phyloP scores from a whole-genome alignment of 2,329 filamentous ascomycete species.

The Diaporthe citriasiana region DNA sequence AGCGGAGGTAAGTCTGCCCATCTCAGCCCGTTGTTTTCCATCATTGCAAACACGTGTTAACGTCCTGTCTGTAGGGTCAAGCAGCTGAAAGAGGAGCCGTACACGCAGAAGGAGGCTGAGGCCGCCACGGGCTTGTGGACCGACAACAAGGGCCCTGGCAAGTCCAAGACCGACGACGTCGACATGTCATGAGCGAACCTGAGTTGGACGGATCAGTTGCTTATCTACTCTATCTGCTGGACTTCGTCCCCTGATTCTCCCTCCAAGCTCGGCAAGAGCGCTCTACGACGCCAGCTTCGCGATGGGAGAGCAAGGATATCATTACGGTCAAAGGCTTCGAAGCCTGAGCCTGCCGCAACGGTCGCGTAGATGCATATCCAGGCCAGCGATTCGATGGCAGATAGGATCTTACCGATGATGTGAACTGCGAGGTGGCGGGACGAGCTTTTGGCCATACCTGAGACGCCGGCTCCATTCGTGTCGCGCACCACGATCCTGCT shows the following conservation, averaged over 20 bases:
- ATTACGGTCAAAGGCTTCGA: background rate
- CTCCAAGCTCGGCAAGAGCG: background rate
- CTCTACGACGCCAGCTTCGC: background rate
- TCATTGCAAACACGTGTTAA: conserved; percentile 30
- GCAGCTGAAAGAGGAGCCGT: conserved; percentile 85
- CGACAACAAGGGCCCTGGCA: conserved; percentile 70
- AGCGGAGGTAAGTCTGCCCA: conserved; percentile 75
- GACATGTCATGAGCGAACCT: conserved; percentile 52
- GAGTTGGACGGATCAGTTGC: conserved; percentile 1
- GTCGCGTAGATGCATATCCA: background rate
- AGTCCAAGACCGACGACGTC: conserved; percentile 60
- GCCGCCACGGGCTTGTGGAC: conserved; percentile 80
- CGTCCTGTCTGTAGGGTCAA: conserved; percentile 73
- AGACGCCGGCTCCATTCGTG: background rate
- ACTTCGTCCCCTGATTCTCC: background rate
- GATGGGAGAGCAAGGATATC: background rate
- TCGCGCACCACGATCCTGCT: background rate
- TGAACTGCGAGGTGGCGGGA: background rate
- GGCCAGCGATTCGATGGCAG: background rate
- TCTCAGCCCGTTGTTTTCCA: background rate
- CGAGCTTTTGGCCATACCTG: background rate
- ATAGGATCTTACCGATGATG: background rate
- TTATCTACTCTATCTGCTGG: conserved; percentile 1
- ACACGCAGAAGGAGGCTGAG: conserved; percentile 88
- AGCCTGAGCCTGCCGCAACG: background rate